A percentile compares a stretch with the other conserved stretches of the same genome.
Evolutionary conservation across 352 stramenopile genomes (phyloP).

Genomic region (Pythium folliculosum): DNA sequence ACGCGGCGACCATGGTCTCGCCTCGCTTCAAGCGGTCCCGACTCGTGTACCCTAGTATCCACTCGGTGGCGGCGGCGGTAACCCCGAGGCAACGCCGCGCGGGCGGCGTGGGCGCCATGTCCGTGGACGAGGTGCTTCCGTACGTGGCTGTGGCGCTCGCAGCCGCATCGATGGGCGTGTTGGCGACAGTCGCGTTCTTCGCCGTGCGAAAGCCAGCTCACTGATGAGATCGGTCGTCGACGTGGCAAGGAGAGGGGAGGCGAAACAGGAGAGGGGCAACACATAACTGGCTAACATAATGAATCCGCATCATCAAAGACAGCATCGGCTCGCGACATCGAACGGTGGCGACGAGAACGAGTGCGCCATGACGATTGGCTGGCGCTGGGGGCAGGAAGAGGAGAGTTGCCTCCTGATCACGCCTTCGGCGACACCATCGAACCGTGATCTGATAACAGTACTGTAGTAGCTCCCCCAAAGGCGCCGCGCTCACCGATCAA

Average conservation of each 20-base stretch:
- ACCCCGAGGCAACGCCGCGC: not conserved
- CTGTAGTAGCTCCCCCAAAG: no score
- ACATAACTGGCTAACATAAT: no score
- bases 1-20: not conserved
- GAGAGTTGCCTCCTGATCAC: no score
- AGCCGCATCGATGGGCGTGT: conserved; percentile 18
- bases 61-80: not conserved
- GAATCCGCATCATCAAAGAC: no score
- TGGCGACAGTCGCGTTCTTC: conserved; percentile 19
- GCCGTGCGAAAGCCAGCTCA: conserved; percentile 1
- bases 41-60: not conserved
- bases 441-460: no score
- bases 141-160: conserved; percentile 8
- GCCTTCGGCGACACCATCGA: no score
- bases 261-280: not conserved
- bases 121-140: not conserved
- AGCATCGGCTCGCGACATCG: no score
- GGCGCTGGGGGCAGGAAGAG: no score
- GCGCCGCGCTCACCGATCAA: no score
- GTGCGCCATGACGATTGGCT: no score
- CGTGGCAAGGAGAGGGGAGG: no score
- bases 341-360: no score
- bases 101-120: not conserved
- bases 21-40: not conserved
- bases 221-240: not conserved